phyloP scores from a whole-genome alignment of 371 early-diverging fungal genomes.

The Choanephora cucurbitarum region DNA sequence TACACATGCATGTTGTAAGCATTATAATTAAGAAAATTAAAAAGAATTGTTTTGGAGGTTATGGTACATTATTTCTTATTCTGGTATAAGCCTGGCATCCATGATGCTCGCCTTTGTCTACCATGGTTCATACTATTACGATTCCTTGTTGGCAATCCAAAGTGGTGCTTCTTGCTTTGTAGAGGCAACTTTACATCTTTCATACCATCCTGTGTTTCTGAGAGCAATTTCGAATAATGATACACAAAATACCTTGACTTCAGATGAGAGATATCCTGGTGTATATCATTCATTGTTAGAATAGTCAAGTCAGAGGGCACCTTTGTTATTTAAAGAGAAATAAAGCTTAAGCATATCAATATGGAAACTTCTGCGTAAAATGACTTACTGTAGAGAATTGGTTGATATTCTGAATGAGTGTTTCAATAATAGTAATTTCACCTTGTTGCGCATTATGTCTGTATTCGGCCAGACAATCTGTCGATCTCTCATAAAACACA shows the following conservation, averaged over 20 bases:
- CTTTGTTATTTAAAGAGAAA: conserved; percentile 10
- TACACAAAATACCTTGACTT: conserved; percentile 19
- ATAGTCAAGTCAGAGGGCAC: conserved; percentile 21
- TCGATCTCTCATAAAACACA: conserved; percentile 63
- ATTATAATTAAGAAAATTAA: not conserved
- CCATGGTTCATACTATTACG: not conserved
- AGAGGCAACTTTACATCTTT: not conserved
- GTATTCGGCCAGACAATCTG: conserved; percentile 38
- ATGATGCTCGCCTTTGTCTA: conserved; percentile 19
- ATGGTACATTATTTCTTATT: not conserved
- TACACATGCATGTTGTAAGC: not conserved
- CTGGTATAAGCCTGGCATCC: conserved; percentile 16
- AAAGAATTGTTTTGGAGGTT: not conserved
- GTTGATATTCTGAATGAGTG: conserved; percentile 71
- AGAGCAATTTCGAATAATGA: conserved; percentile 14
- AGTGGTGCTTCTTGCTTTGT: conserved; percentile 4
- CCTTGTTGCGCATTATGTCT: conserved; percentile 40
- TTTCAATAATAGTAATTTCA: conserved; percentile 78
- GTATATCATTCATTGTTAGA: conserved; percentile 15
- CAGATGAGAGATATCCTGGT: conserved; percentile 14
- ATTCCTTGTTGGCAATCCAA: conserved; percentile 4
- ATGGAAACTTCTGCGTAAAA: not conserved
- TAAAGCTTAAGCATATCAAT: not conserved
- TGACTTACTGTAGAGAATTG: conserved; percentile 64
- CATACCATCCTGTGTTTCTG: conserved; percentile 1